Percentiles rank a stretch among this genome's conserved stretches.
Conservation (phyloP, 2,329 filamentous ascomycete genomes). For the Penicillium sp. region DNA sequence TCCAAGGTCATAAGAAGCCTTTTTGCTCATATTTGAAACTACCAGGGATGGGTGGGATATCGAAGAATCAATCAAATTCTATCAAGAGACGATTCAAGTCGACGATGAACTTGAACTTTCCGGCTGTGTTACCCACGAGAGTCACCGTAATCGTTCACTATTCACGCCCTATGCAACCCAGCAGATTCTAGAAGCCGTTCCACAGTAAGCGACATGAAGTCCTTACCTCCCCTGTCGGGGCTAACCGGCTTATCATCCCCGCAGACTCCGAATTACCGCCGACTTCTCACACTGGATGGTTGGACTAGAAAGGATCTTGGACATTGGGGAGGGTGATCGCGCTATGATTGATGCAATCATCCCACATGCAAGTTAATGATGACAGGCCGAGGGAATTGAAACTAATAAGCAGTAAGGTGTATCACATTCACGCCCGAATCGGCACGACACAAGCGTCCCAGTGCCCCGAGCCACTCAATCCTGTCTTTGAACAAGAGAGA, state of each 20-base stretch:
- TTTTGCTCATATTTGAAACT: neutral
- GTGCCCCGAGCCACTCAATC: conserved; percentile 43
- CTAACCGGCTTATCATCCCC: neutral
- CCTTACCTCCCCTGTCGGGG: neutral
- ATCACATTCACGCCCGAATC: conserved; percentile 45
- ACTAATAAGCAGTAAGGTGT: conserved; percentile 32
- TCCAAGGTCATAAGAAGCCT: neutral
- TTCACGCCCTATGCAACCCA: conserved; percentile 40
- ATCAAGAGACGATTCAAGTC: conserved; percentile 37
- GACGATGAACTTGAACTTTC: conserved; percentile 40
- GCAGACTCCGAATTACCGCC: conserved; percentile 32
- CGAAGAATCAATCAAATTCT: conserved; percentile 44
- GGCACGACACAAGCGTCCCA: conserved; percentile 48
- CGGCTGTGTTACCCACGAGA: conserved; percentile 43
- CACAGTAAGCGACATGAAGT: conserved; percentile 30
- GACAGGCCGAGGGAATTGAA: neutral
- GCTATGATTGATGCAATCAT: conserved; percentile 33
- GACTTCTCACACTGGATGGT: conserved; percentile 36
- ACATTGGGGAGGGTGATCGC: conserved; percentile 28
- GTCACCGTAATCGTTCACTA: conserved; percentile 41
- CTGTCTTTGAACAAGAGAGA: conserved; percentile 37
- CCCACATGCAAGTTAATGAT: conserved; percentile 36
- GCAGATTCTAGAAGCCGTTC: conserved; percentile 39
- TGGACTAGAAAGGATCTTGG: conserved; percentile 29
- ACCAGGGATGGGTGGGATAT: conserved; percentile 40